These are phyloP conservation scores for Neotropicomus parvogracilis DNA, from an alignment of 1,284 basidiomycete species.

Conservation along the genomic window DNA sequence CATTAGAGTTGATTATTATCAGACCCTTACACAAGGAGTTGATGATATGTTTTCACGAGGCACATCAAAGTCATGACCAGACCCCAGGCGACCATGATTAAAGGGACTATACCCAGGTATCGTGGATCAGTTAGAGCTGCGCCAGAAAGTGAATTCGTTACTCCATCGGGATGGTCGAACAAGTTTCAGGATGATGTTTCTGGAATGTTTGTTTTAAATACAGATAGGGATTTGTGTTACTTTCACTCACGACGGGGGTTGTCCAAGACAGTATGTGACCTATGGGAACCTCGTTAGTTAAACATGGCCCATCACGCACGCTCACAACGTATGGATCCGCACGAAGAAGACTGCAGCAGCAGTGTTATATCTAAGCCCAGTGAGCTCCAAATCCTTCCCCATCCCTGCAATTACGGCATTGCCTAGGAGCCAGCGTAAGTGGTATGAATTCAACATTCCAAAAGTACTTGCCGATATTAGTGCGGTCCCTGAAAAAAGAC, in stretches of 20 bases:
- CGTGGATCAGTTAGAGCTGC: neutral
- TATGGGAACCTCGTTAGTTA: constrained; percentile 11
- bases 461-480: constrained; percentile 29
- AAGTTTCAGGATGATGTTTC: constrained; percentile 44
- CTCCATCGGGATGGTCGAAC: constrained; percentile 45
- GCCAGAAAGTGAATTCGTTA: constrained; percentile 14
- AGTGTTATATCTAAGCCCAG: constrained; percentile 41
- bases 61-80: constrained; percentile 39
- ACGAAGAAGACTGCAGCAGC: constrained; percentile 47
- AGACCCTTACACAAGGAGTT: constrained; percentile 24
- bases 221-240: neutral
- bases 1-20: neutral
- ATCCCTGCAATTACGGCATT: constrained; percentile 40
- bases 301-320: neutral
- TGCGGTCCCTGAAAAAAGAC: constrained; percentile 29
- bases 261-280: constrained; percentile 43
- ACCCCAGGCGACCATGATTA: constrained; percentile 48
- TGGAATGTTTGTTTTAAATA: constrained; percentile 13
- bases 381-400: constrained; percentile 37
- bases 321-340: constrained; percentile 11
- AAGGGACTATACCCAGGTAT: constrained; percentile 33
- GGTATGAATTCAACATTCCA: neutral
- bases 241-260: constrained; percentile 42
- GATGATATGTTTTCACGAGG: constrained; percentile 32
- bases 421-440: constrained; percentile 14